These are phyloP conservation scores for Thraustochytrium sp. DNA, from an alignment of 352 stramenopile species.

Conservation along the genomic window DNA sequence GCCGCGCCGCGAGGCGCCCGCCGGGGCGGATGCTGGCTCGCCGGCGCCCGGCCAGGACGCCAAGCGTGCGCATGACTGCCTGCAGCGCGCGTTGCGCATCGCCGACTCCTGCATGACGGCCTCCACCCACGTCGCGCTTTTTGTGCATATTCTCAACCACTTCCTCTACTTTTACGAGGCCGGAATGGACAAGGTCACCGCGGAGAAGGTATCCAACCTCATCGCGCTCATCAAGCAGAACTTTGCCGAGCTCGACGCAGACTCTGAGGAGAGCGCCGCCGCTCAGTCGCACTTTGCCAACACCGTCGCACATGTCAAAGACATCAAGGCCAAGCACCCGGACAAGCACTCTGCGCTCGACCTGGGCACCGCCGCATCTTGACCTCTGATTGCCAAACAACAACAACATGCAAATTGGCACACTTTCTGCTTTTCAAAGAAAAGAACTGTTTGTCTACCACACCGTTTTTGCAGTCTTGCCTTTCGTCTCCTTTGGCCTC, in stretches of 20 bases:
- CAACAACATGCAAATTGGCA: background rate
- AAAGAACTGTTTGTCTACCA: background rate
- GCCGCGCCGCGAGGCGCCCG: constrained; percentile 52
- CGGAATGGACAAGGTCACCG: constrained; percentile 31
- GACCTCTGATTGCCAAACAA: too few species aligned
- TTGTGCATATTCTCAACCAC: constrained; percentile 90
- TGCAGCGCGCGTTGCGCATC: constrained; percentile 91
- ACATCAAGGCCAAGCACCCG: constrained; percentile 15
- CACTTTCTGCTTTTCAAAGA: background rate
- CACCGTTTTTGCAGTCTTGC: too few species aligned
- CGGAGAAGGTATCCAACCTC: constrained; percentile 14
- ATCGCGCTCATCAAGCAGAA: background rate
- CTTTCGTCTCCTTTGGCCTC: too few species aligned
- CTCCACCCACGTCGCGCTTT: constrained; percentile 79
- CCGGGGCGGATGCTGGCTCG: background rate
- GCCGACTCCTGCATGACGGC: constrained; percentile 75
- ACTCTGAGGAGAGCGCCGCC: background rate
- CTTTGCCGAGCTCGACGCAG: background rate
- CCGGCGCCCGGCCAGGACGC: constrained; percentile 60
- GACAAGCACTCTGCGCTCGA: background rate
- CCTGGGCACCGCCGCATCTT: background rate
- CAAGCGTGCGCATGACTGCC: constrained; percentile 89
- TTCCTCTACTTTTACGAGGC: constrained; percentile 51
- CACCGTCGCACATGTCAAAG: constrained; percentile 46
- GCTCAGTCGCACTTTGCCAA: constrained; percentile 46